Evolutionary conservation across 352 stramenopile genomes (phyloP), one percentile per base, ranked within the genome.

Genomic region (Globisporangium viniferum): DNA sequence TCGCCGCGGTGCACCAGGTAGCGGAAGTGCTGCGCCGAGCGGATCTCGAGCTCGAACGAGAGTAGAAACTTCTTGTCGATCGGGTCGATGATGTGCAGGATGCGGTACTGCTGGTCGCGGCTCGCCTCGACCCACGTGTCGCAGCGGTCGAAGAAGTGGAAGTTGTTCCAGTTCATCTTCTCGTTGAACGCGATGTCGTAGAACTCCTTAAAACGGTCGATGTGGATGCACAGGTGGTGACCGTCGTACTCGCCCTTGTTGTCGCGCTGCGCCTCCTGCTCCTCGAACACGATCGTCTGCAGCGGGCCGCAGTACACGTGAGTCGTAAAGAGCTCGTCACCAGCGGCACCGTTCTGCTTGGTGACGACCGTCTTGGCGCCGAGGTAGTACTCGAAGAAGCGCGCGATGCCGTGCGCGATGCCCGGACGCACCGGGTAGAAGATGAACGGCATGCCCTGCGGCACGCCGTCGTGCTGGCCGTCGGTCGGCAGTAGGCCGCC

Each of bases 221-320:
- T 89, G 70, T 91, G 81, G 67, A 91, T 86, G 71, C 83, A 91
- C 65, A 91, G 68, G 72, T 91, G 83, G 72, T 91, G 81, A 41
- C 83, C 83, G 67, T 91, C 83, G 68, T 91, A 91, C 69, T 87
- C 81, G 48, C 81, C 81, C 73, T 79, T 86, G 70, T 54, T 84
- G 62, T 82, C 75, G 31, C 68, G 73, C 68, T 84, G 59, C n/a
- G 76, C 74, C 67, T 86, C 76, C 24, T 76, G 73, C 61, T 91
- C 81, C 35, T 87, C 81, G 49, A 91, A 91, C 18, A 91, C 73
- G 29, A 91, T 84, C 8, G 78, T 64, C 66, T 91, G 83, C 29
- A 90, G 62, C 22, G 81, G 78, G 2, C 81, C 83, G 49, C 81
- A 90, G 59, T 69, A 77, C 44, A 91, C 81, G 51, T 64, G 71